Conservation (phyloP, 345 rosid genomes). For the Triadica sebifera region DNA sequence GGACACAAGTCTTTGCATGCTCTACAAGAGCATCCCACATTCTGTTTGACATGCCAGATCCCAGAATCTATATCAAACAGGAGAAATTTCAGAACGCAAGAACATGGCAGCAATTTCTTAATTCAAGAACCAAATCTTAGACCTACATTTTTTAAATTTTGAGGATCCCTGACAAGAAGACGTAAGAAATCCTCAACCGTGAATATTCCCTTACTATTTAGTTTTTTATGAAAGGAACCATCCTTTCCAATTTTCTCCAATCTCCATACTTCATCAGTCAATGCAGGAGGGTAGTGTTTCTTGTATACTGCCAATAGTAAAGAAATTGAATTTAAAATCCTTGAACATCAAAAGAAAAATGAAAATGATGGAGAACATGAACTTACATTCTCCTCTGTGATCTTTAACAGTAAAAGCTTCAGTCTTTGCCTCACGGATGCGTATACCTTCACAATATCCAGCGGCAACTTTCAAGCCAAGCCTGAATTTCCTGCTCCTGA, state of each 20-base stretch:
- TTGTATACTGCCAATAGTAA: slow-evolving; percentile 71
- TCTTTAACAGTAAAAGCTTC: slow-evolving; percentile 97
- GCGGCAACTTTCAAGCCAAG: slow-evolving; percentile 76
- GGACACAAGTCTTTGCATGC: slow-evolving; percentile 95
- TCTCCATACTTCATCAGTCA: slow-evolving; percentile 92
- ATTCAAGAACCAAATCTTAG: slow-evolving; percentile 22
- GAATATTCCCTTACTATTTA: slow-evolving; percentile 42
- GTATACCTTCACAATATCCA: slow-evolving; percentile 78
- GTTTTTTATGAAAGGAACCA: slow-evolving; percentile 95
- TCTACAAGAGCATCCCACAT: slow-evolving; percentile 99
- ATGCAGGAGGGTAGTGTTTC: slow-evolving; percentile 94
- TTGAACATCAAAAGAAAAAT: neutral
- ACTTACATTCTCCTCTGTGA: slow-evolving; percentile 94
- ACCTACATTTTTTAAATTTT: slow-evolving; percentile 75
- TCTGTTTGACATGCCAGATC: slow-evolving; percentile 99
- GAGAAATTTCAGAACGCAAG: slow-evolving; percentile 27
- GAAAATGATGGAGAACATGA: neutral
- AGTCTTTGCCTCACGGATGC: slow-evolving; percentile 91
- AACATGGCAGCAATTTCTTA: slow-evolving; percentile 4
- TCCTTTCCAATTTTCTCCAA: slow-evolving; percentile 98
- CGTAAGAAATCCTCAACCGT: slow-evolving; percentile 84
- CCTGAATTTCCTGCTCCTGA: slow-evolving; percentile 93
- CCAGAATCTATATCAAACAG: slow-evolving; percentile 64
- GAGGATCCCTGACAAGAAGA: slow-evolving; percentile 63
- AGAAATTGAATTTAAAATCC: neutral